These are phyloP conservation scores for Apiospora phragmitis DNA, from an alignment of 2,329 filamentous ascomycete genomes.

Conservation along the genomic window DNA sequence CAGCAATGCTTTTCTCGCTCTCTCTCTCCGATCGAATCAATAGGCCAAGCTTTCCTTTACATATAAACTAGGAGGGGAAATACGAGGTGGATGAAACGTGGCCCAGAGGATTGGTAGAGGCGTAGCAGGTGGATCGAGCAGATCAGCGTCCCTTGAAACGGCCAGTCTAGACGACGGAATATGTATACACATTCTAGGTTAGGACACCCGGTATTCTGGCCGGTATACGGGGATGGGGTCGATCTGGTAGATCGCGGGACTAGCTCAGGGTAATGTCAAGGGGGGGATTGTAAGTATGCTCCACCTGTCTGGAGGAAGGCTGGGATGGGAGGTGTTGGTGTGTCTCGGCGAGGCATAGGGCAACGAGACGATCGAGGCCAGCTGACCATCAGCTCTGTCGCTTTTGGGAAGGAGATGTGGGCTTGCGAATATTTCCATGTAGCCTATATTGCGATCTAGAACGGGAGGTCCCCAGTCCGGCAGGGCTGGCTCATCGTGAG, in stretches of 20 bases:
- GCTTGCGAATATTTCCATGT: background rate
- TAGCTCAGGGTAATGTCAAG: conserved; percentile 6
- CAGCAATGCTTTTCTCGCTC: background rate
- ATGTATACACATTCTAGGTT: background rate
- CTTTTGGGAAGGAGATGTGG: background rate
- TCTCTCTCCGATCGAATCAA: background rate
- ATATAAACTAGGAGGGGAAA: background rate
- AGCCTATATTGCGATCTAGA: background rate
- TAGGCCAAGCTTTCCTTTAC: background rate
- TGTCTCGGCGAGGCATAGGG: background rate
- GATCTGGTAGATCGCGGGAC: conserved; percentile 4
- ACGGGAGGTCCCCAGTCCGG: background rate
- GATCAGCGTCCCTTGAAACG: background rate
- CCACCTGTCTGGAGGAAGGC: background rate
- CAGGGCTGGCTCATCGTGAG: background rate
- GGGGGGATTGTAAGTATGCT: background rate
- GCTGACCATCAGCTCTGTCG: background rate
- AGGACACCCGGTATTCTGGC: background rate
- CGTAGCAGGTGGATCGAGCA: background rate
- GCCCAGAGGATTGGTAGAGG: conserved; percentile 2
- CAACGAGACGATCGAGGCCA: background rate
- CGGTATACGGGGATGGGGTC: background rate
- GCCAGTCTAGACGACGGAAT: background rate
- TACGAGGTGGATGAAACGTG: conserved; percentile 5
- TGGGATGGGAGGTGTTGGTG: background rate